Base-by-base conservation (phyloP, 441 rosid genomes). In the Erodium texanum region DNA sequence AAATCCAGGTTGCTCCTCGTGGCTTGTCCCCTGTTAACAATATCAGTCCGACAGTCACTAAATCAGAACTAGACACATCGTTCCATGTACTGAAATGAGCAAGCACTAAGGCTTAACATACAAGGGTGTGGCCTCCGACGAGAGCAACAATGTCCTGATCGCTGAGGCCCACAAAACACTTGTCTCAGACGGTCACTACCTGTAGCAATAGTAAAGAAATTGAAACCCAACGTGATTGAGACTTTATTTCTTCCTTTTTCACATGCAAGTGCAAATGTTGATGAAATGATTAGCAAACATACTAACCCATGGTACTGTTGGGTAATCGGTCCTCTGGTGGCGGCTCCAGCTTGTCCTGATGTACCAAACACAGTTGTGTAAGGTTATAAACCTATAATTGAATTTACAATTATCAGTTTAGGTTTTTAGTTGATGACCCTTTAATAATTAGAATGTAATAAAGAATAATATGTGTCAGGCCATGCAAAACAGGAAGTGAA, bases 41-140 rank as follows among this genome's bases (percentile, higher is more conserved):
- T 29, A 3, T 29, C 34, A 29, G 34, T 7, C 34, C 1, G 7
- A 18, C 61, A 54, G 5, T 54, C 45, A 38, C 0, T 2, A 54
- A 7, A 16, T 6, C 7, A 18, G 9, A 1, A 54, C 0, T 54
- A 1, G 16, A 5, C 3, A 18, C 7, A 15, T 7, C 19, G 3
- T 14, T 15, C 14, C 56, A 48, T 48, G 10, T 50, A 50, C 0
- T n/a, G 20, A 15, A 50, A 50, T 6, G 20, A n/a, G 58, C 58
- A n/a, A 45, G 58, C 3, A 4, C 58, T 4, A 16, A 11, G 19
- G 15, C 9, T 20, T 36, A 29, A 72, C 90, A 15, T 66, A 91
- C 99, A 90, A 93, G 75, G 66, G 99, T 93, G 82, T 93, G 99
- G 69, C 84, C 99, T 63, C 99, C 99, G 72, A 97, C 91, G 34